Evolutionary conservation across 805 yeast genomes (phyloP).

Genomic region (Starmerella bombi): DNA sequence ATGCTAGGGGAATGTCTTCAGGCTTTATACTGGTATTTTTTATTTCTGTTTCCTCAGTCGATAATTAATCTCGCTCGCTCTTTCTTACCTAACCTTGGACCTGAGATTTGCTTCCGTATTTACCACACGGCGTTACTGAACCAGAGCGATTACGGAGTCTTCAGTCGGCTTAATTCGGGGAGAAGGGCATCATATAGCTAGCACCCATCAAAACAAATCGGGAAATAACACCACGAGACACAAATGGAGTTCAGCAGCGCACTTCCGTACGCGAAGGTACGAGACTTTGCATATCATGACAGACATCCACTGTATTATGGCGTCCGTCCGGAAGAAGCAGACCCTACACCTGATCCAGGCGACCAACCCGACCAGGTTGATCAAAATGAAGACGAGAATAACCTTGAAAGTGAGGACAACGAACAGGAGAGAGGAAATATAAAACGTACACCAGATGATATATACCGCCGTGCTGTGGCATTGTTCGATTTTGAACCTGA

Average conservation of each 20-base stretch:
- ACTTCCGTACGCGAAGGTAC: conserved; percentile 36
- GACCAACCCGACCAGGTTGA: not conserved
- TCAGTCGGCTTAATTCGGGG: no score
- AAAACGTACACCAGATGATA: conserved; percentile 27
- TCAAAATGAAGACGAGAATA: conserved; percentile 6
- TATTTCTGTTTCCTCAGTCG: not conserved
- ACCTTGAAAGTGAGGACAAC: not conserved
- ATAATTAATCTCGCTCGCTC: no score
- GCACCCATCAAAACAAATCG: no score
- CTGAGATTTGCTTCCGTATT: no score
- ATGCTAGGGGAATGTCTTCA: no score
- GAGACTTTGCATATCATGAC: conserved; percentile 71
- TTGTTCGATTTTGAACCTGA: conserved; percentile 83
- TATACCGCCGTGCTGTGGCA: conserved; percentile 64
- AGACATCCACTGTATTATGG: conserved; percentile 64
- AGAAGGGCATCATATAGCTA: no score
- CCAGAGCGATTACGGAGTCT: no score
- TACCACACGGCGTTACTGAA: no score
- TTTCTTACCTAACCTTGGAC: no score
- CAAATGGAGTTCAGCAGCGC: conserved; percentile 26
- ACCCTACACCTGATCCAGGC: conserved; percentile 9
- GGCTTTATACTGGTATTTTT: no score
- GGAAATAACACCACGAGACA: no score
- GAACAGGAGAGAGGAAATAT: not conserved
- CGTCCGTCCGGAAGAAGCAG: conserved; percentile 17